phyloP scores from a whole-genome alignment of 495 filamentous ascomycete species.

The Bryoglossum gracile region DNA sequence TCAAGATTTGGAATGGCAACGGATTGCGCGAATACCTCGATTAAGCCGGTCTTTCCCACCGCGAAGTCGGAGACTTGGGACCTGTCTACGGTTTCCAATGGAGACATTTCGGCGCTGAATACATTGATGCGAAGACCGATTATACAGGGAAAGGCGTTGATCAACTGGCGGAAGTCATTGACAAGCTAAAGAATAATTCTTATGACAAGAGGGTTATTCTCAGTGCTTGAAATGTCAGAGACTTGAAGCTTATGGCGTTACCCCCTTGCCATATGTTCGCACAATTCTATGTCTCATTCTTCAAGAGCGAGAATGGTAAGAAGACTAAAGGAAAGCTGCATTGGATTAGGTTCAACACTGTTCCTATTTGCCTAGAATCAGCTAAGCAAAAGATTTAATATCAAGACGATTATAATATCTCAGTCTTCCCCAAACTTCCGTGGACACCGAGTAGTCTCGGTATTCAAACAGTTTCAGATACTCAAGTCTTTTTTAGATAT shows the following conservation, averaged over 20 bases:
- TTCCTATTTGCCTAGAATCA: too few species aligned
- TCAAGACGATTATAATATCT: too few species aligned
- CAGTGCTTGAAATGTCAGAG: constrained; percentile 86
- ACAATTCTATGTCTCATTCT: constrained; percentile 92
- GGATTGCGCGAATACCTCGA: constrained; percentile 86
- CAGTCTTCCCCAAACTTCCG: too few species aligned
- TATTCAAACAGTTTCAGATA: too few species aligned
- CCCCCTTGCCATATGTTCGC: constrained; percentile 99
- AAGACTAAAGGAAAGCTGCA: constrained; percentile 68
- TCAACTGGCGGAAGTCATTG: constrained; percentile 78
- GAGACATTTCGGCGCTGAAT: constrained; percentile 94
- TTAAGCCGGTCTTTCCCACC: constrained; percentile 66
- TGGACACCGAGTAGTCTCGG: too few species aligned
- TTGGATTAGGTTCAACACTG: too few species aligned
- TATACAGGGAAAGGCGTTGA: constrained; percentile 88
- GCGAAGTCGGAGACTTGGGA: constrained; percentile 81
- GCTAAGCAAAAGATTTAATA: too few species aligned
- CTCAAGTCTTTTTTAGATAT: too few species aligned
- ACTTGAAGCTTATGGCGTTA: constrained; percentile 82
- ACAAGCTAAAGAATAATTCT: constrained; percentile 72
- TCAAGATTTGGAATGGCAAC: constrained; percentile 99
- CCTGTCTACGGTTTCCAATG: constrained; percentile 99
- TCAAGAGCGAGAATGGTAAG: constrained; percentile 28
- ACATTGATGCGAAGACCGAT: constrained; percentile 69
- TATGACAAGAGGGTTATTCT: constrained; percentile 88